These are phyloP conservation scores for Tripterygium wilfordii DNA, from an alignment of 177 flowering plant genomes.

Conservation along the genomic window DNA sequence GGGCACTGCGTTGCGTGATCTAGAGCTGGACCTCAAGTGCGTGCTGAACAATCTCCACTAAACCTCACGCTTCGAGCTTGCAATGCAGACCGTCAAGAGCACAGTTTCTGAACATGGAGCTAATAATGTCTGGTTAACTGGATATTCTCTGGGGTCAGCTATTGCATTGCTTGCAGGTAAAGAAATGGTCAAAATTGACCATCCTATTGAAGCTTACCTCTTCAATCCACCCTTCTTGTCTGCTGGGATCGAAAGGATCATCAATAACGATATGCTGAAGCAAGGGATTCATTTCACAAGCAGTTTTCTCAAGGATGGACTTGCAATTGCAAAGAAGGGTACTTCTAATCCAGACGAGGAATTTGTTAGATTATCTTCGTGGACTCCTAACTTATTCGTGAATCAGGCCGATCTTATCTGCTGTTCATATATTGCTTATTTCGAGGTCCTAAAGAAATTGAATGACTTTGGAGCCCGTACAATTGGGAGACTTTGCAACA, in stretches of 20 bases:
- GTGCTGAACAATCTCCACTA: conserved; percentile 3
- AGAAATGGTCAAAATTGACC: neutral
- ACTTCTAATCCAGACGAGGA: neutral
- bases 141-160: conserved; percentile 12
- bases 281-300: neutral
- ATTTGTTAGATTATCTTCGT: conserved; percentile 1
- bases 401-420: conserved; percentile 9
- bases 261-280: conserved; percentile 2
- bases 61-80: conserved; percentile 2
- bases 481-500: conserved; percentile 4
- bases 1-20: neutral
- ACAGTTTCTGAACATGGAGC: neutral
- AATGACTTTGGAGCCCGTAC: conserved; percentile 2
- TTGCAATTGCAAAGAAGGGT: conserved; percentile 5
- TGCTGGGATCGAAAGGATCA: neutral
- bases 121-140: conserved; percentile 4
- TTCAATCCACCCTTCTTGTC: conserved; percentile 12
- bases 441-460: conserved; percentile 9
- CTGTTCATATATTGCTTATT: conserved; percentile 5
- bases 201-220: conserved; percentile 3
- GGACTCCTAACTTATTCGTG: conserved; percentile 7
- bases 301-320: conserved; percentile 7
- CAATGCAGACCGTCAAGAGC: conserved; percentile 7
- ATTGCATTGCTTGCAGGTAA: conserved; percentile 10
- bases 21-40: conserved; percentile 1